Evolutionary conservation across 108 stramenopile species (phyloP), one percentile per base, ranked within the genome.

Genomic region (Cyclotella baltica): DNA sequence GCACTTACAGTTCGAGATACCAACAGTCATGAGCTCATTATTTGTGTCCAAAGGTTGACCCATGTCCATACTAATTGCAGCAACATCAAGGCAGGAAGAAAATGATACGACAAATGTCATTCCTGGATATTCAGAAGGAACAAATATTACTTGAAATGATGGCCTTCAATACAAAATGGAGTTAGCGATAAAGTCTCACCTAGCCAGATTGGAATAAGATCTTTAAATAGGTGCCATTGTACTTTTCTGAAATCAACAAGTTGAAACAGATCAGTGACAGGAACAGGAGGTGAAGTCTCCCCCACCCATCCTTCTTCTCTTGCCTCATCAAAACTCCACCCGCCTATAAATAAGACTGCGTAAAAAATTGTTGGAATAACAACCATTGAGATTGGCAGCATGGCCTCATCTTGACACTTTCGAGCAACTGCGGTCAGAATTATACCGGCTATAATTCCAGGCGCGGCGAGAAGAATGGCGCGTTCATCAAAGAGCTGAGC

Each of bases 51-150:
- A 81, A 0, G 97, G 90, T 77, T 89, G 80, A 33, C 97, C 97
- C 94, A 90, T 95, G 47, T 95, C 92, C 86, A 95, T 92, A 11
- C 72, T 50, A 64, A 95, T 95, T 16, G 94, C 98, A 3, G 98
- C 98, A 5, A 99, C 94, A 77, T 99, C 98, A 23, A 99, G 74
- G 65, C 97, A 98, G 35, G 93, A 95, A 25, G 93, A 90, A 83
- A 99, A 99, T 1, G 96, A 96, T n/a, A 99, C 98, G 2, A 99
- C 98, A 75, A 98, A 95, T 37, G 94, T 96, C 98, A 99, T 97
- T 13, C 95, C 80, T 80, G n/a, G n/a, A n/a, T n/a, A n/a, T n/a
- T n/a, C n/a, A n/a, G n/a, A n/a, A n/a, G n/a, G n/a, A 38, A 22
- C 10, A 30, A 37, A 6, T 13, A 67, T 52, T 20, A 52, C 27